phyloP scores from a whole-genome alignment of 805 yeast genomes.

The Candida tibetensis region DNA sequence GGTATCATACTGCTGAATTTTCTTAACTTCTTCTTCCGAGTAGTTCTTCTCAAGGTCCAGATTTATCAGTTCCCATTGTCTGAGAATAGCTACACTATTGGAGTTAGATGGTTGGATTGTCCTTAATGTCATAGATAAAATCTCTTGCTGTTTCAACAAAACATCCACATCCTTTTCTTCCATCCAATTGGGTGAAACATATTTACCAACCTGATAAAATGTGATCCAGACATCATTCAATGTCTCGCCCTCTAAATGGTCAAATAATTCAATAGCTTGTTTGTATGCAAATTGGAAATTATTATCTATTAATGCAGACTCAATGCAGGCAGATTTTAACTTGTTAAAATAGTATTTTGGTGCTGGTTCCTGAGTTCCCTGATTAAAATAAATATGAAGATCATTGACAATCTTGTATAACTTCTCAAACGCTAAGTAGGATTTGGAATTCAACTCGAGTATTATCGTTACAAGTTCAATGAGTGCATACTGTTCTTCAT shows the following conservation, averaged over 20 bases:
- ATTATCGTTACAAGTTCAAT: constrained; percentile 38
- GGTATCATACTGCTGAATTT: constrained; percentile 7
- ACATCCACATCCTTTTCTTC: constrained; percentile 15
- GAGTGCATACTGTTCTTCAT: constrained; percentile 18
- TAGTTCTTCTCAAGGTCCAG: constrained; percentile 25
- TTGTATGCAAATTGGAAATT: constrained; percentile 60
- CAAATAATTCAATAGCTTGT: constrained; percentile 38
- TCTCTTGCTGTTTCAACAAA: constrained; percentile 49
- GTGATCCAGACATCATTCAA: constrained; percentile 59
- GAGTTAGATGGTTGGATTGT: constrained; percentile 31
- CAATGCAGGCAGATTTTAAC: constrained; percentile 54
- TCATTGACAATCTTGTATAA: constrained; percentile 41
- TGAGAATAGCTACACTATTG: constrained; percentile 53
- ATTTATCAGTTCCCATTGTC: constrained; percentile 61
- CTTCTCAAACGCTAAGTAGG: constrained; percentile 45
- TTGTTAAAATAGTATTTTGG: constrained; percentile 24
- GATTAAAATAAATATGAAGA: constrained; percentile 39
- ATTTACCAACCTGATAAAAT: constrained; percentile 70
- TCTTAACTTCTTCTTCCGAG: constrained; percentile 4
- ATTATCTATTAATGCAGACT: constrained; percentile 59
- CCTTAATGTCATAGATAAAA: constrained; percentile 51
- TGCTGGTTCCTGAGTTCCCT: constrained; percentile 8
- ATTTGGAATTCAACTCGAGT: constrained; percentile 52
- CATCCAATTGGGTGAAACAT: constrained; percentile 22
- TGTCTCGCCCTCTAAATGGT: constrained; percentile 14